phyloP scores from a whole-genome alignment of 2,329 filamentous ascomycete species.

The Didymella segeticola region DNA sequence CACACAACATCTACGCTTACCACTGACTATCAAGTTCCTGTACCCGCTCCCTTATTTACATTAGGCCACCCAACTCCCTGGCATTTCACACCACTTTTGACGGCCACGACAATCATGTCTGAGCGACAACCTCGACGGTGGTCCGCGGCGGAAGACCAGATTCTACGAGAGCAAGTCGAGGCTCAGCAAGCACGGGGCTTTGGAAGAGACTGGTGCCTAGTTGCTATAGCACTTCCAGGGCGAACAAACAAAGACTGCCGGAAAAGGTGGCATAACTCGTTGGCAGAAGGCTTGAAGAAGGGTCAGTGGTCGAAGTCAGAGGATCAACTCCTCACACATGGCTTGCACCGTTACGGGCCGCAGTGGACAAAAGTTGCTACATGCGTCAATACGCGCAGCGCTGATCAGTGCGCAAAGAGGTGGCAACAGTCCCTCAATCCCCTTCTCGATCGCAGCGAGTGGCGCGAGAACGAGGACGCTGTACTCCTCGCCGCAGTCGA shows the following conservation, averaged over 20 bases:
- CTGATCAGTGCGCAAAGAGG: slow-evolving; percentile 56
- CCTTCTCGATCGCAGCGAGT: slow-evolving; percentile 49
- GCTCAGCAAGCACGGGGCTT: slow-evolving; percentile 21
- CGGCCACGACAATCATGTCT: neutral
- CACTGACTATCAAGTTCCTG: neutral
- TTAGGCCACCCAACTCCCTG: neutral
- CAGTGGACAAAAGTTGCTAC: slow-evolving; percentile 55
- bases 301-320: slow-evolving; percentile 51
- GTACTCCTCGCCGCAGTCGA: slow-evolving; percentile 9
- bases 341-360: slow-evolving; percentile 46
- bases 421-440: slow-evolving; percentile 56
- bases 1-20: neutral
- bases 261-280: slow-evolving; percentile 53
- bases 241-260: slow-evolving; percentile 55
- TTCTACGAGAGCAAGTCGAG: slow-evolving; percentile 34
- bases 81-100: neutral
- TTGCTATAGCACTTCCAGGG: slow-evolving; percentile 48
- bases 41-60: neutral
- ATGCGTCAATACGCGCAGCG: slow-evolving; percentile 48
- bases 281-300: slow-evolving; percentile 49
- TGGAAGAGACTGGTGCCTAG: slow-evolving; percentile 37
- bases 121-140: slow-evolving; percentile 20
- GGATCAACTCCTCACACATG: slow-evolving; percentile 42
- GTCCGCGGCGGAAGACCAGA: slow-evolving; percentile 34
- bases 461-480: slow-evolving; percentile 47